Base-by-base conservation (phyloP, 352 stramenopile genomes). In the Pseudoperonospora humuli region DNA sequence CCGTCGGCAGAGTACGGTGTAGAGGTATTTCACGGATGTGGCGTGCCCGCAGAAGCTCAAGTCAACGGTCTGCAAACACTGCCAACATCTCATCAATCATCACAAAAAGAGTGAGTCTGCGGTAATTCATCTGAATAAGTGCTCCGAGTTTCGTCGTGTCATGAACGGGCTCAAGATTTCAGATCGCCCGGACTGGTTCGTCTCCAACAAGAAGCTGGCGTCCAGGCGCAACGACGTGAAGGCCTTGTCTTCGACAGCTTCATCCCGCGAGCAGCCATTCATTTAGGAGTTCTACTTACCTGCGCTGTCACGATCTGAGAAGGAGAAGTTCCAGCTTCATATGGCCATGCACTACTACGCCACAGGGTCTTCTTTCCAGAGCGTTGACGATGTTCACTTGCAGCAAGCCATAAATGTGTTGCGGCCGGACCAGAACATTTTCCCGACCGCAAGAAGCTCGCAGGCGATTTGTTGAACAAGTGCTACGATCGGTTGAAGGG, bases 121-220 rank as follows among this genome's bases (percentile, higher is more conserved):
- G 28, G 11, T 34, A 13, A 34, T 5, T 11, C 13, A 34, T 34
- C 11, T 34, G 11, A 34, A 34, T 14, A 34, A 34, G 28, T 34
- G 28, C 28, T 34, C 28, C 28, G 11, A 34, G 28, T 34, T 34
- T 34, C 28, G 28, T 17, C 8, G 11, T 11, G 28, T 34, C 11
- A 34, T 34, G 28, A 34, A 34, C 28, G 28, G 28, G 28, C 28
- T 34, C 28, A 11, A 34, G 28, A 34, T 34, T 34, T 34, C 28
- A 11, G 13, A 34, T 7, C 28, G 28, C 28, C 28, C 28, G 28
- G 11, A 34, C 11, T 34, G 28, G 28, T 34, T n/a, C n/a, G n/a
- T 14, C 6, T 34, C 28, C 28, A 34, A 34, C 28, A 34, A 34
- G 11, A 14, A 34, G n/a, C 28, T 34, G 28, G 28, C n/a, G 28